Percentiles rank a stretch among this genome's conserved stretches.
Evolutionary conservation across 148 eudicot species (phyloP).

Genomic region (Spergularia marina): DNA sequence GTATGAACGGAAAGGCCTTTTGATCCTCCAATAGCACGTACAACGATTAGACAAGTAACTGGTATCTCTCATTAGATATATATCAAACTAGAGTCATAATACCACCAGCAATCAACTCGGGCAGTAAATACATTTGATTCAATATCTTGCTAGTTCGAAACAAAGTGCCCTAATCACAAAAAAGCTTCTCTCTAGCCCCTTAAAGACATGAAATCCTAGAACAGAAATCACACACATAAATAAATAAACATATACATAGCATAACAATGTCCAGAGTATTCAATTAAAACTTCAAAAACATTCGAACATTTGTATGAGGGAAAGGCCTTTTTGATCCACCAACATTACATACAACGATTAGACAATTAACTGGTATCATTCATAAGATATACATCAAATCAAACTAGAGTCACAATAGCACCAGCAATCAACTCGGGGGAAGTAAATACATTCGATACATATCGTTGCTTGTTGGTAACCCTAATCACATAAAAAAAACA

Average conservation of each 20-base stretch:
- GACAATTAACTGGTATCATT: background rate
- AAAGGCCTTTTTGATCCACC: background rate
- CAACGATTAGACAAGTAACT: background rate
- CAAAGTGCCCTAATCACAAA: background rate
- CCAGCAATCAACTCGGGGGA: background rate
- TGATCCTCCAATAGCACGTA: no score
- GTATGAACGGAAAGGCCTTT: background rate
- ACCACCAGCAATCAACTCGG: background rate
- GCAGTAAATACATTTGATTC: background rate
- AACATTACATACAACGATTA: no score
- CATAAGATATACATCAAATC: background rate
- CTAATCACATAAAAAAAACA: background rate
- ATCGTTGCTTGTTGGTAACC: background rate
- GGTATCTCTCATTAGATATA: background rate
- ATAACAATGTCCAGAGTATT: no score
- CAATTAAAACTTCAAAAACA: no score
- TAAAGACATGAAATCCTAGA: no score
- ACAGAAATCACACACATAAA: no score
- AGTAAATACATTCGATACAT: background rate
- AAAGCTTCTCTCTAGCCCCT: no score
- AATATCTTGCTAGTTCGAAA: background rate
- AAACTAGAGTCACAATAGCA: background rate
- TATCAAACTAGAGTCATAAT: background rate
- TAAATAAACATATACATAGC: no score
- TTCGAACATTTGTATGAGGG: background rate